A percentile compares a stretch with the other conserved stretches of the same genome.
Conservation (phyloP, 176 grass and related monocot genomes). For the Paspalum notatum region DNA sequence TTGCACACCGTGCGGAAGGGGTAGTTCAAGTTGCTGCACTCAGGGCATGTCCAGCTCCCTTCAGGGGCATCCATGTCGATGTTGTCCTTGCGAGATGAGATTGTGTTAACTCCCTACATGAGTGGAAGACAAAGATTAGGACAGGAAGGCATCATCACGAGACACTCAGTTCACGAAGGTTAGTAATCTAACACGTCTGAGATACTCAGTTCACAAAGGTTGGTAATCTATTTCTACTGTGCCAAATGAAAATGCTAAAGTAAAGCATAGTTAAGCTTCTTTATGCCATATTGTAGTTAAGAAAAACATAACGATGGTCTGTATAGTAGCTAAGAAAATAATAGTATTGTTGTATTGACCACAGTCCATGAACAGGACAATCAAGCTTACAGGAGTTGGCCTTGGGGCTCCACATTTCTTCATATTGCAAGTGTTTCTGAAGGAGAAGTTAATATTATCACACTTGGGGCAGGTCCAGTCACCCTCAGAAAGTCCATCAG, state of each 20-base stretch:
- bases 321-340: not conserved
- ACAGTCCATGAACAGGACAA: not conserved
- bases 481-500: conserved; percentile 83
- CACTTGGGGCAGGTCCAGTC: conserved; percentile 94
- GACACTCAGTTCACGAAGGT: not conserved
- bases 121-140: not conserved
- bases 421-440: conserved; percentile 96
- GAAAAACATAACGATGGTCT: not conserved
- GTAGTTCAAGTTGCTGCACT: conserved; percentile 92
- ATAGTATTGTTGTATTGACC: not conserved
- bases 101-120: conserved; percentile 30
- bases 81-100: conserved; percentile 51
- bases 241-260: not conserved
- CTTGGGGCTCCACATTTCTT: conserved; percentile 93
- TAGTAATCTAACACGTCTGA: not conserved
- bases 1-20: conserved; percentile 83
- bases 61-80: conserved; percentile 61
- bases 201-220: not conserved
- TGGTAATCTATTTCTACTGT: not conserved
- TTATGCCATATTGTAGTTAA: not conserved
- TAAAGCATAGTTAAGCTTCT: not conserved
- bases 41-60: conserved; percentile 87
- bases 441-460: conserved; percentile 88
- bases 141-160: not conserved
- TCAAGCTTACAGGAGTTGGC: conserved; percentile 60